Conservation (phyloP, 495 filamentous ascomycete species). For the Penicillium robsamsonii region DNA sequence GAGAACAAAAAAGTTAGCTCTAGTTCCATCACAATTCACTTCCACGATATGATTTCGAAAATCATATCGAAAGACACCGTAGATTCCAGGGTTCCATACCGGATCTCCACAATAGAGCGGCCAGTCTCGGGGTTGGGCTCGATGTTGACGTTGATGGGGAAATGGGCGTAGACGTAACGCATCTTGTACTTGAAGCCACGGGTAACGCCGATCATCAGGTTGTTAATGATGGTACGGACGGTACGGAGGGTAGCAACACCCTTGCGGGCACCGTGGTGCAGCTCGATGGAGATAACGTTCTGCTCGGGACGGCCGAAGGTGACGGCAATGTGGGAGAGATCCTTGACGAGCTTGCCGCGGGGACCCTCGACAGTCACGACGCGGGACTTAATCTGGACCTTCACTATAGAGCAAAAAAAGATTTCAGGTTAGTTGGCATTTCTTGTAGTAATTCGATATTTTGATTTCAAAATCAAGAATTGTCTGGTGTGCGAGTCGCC, state of each 20-base stretch:
- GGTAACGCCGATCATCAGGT: slow-evolving; percentile 96
- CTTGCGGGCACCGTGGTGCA: slow-evolving; percentile 97
- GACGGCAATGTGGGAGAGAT: slow-evolving; percentile 92
- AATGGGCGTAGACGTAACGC: slow-evolving; percentile 99
- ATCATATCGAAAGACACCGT: not conserved
- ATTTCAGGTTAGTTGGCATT: slow-evolving; percentile 27
- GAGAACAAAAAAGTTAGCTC: slow-evolving; percentile 13
- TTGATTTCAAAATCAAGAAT: not conserved
- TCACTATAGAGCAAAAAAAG: slow-evolving; percentile 61
- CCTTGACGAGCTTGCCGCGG: slow-evolving; percentile 92
- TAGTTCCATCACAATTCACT: not conserved
- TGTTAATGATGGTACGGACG: slow-evolving; percentile 95
- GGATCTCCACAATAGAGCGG: slow-evolving; percentile 88
- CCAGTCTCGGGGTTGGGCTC: slow-evolving; percentile 94
- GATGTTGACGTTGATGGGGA: slow-evolving; percentile 99
- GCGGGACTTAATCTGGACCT: slow-evolving; percentile 92
- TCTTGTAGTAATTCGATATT: not conserved
- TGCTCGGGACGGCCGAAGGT: slow-evolving; percentile 83
- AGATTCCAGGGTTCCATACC: slow-evolving; percentile 57
- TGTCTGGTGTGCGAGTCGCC: slow-evolving; percentile 9
- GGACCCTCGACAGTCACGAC: slow-evolving; percentile 95
- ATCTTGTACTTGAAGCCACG: slow-evolving; percentile 99
- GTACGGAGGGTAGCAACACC: slow-evolving; percentile 96
- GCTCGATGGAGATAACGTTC: slow-evolving; percentile 86
- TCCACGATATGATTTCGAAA: not conserved